Evolutionary conservation across 352 stramenopile genomes (phyloP).

Genomic region (Globisporangium abappressorium): DNA sequence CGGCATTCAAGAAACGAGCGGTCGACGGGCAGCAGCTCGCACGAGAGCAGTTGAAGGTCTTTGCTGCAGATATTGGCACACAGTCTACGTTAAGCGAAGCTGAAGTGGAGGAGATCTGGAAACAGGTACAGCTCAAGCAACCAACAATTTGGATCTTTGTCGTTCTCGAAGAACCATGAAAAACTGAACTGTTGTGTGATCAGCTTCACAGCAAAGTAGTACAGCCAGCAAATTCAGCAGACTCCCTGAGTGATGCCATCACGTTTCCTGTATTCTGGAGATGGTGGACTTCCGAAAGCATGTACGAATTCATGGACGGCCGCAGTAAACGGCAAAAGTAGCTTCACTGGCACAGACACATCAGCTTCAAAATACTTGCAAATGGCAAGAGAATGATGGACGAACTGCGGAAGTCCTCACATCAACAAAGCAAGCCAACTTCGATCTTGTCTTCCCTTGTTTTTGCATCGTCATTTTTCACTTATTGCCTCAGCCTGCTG

Average conservation of each 20-base stretch:
- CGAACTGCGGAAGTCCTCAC: background rate
- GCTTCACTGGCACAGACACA: background rate
- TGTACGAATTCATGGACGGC: constrained; percentile 23
- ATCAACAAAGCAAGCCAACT: background rate
- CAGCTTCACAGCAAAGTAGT: constrained; percentile 7
- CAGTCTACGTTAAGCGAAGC: constrained; percentile 23
- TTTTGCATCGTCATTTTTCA: constrained; percentile 9
- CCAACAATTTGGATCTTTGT: background rate
- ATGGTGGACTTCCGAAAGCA: constrained; percentile 55
- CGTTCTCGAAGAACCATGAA: background rate
- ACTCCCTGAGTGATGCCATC: constrained; percentile 7
- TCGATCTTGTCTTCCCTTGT: background rate
- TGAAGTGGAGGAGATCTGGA: constrained; percentile 61
- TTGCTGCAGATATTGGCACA: constrained; percentile 34
- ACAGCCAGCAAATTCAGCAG: background rate
- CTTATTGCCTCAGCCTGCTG: background rate
- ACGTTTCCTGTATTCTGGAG: constrained; percentile 43
- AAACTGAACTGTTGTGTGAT: background rate
- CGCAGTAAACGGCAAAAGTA: constrained; percentile 10
- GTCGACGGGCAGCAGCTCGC: constrained; percentile 15
- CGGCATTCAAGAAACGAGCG: constrained; percentile 33
- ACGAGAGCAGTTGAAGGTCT: constrained; percentile 30
- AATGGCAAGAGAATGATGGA: background rate
- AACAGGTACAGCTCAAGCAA: constrained; percentile 16
- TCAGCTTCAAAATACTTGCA: background rate